Base-by-base conservation (phyloP, 2,329 filamentous ascomycete genomes). In the Phyllosticta ampelicida region DNA sequence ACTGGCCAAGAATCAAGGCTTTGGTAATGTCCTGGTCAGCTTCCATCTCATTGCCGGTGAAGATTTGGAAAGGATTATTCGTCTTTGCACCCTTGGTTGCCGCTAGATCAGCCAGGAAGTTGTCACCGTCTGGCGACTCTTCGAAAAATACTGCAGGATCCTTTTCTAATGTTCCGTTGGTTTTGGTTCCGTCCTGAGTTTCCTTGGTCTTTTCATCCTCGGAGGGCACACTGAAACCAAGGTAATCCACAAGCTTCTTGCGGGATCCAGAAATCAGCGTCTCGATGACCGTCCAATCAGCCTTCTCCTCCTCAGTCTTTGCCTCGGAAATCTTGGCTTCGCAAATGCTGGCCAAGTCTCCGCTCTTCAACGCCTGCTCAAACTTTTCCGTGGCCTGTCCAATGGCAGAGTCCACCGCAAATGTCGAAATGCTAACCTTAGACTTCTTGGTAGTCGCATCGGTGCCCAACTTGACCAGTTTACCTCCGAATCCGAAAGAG, bases 401-500 rank as follows among this genome's bases (percentile, higher is more conserved):
- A 60, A 99, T 85, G 48, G 86, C 85, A 19, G 86, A 86, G 70
- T 99, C 94, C 5, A 92, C 85, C 26, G 90, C 88, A 68, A 96
- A 96, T n/a, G 85, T 85, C 0, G 87, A 87, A 59, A 99, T 92
- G 63, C 83, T 80, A 53, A 99, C 79, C 69, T 87, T 90, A 9
- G 92, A 96, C 58, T 78, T 76, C 61, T 76, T 70, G 2, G 81
- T 79, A 36, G 80, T 74, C 48, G 80, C 81, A 62, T 89, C 86
- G 30, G 85, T 76, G 62, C 81, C 80, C 73, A 96, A 85, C 59
- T 85, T 82, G 16, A 97, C 84, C 20, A 99, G 78, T 71, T 96
- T 95, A 56, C 95, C 94, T 57, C 94, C 94, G 70, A 97, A 99
- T 0, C 90, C 94, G 74, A 99, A 99, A 0, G 90, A 89, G 16